phyloP scores from a whole-genome alignment of 495 filamentous ascomycete species.

The Aspergillus incahuasiensis region DNA sequence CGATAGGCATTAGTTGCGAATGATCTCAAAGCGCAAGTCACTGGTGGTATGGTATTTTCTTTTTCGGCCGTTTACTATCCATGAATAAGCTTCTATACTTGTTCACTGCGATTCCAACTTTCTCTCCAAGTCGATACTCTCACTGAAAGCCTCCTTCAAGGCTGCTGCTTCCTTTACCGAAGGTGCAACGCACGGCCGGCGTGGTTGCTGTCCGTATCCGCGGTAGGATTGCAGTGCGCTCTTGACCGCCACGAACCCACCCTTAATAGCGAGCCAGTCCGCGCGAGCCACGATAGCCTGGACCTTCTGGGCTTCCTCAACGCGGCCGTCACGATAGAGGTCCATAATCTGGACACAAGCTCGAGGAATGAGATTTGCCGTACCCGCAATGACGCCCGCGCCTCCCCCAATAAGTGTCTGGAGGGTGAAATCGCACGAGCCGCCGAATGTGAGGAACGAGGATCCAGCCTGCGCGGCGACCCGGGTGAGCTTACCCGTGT shows the following conservation, averaged over 20 bases:
- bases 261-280: slow-evolving; percentile 85
- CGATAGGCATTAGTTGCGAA: background rate
- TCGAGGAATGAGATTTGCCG: slow-evolving; percentile 78
- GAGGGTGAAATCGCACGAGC: slow-evolving; percentile 85
- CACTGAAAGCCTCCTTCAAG: slow-evolving; percentile 68
- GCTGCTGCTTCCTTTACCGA: slow-evolving; percentile 52
- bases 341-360: slow-evolving; percentile 68
- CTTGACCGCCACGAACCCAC: slow-evolving; percentile 85
- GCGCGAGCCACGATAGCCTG: slow-evolving; percentile 77
- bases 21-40: background rate
- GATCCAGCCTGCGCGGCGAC: slow-evolving; percentile 62
- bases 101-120: slow-evolving; percentile 31
- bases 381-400: slow-evolving; percentile 77
- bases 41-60: slow-evolving; percentile 1
- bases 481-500: slow-evolving; percentile 85
- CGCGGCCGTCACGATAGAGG: slow-evolving; percentile 65
- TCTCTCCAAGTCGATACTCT: slow-evolving; percentile 67
- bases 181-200: slow-evolving; percentile 72
- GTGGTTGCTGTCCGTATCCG: slow-evolving; percentile 73
- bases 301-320: slow-evolving; percentile 66
- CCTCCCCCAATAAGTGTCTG: slow-evolving; percentile 82
- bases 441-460: slow-evolving; percentile 75
- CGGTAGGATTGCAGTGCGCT: slow-evolving; percentile 65
- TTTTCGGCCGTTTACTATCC: slow-evolving; percentile 4
- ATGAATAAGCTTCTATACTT: background rate